These are phyloP conservation scores for Litchi chinensis DNA, from an alignment of 345 rosid genomes.

Conservation along the genomic window DNA sequence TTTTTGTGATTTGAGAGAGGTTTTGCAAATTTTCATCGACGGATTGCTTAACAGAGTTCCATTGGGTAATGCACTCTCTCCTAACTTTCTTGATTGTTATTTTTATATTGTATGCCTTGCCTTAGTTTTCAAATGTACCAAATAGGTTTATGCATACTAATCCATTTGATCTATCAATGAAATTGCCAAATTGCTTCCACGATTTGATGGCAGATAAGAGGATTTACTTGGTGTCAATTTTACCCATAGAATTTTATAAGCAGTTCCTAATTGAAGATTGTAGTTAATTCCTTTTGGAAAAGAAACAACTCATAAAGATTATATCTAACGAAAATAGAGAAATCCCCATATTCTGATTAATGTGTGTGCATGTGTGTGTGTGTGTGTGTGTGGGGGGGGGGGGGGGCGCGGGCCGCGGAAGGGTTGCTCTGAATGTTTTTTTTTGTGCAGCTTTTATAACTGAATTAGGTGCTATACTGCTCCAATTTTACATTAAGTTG, in stretches of 20 bases:
- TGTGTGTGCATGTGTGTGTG: no score
- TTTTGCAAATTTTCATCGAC: conserved; percentile 10
- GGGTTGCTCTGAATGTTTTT: not conserved
- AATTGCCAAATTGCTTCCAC: conserved; percentile 1
- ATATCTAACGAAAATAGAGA: not conserved
- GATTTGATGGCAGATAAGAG: not conserved
- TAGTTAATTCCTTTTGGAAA: conserved; percentile 1
- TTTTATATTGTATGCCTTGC: not conserved
- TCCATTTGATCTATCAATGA: conserved; percentile 2
- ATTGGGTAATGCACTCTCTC: conserved; percentile 12
- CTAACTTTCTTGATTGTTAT: conserved; percentile 10
- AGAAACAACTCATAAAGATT: not conserved
- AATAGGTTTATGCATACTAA: not conserved
- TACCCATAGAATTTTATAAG: not conserved
- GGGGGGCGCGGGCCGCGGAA: no score
- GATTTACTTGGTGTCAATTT: not conserved
- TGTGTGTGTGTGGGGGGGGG: no score
- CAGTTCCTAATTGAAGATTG: not conserved
- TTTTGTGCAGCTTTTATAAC: not conserved
- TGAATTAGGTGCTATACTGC: not conserved
- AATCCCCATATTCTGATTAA: not conserved
- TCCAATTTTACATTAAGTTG: not conserved
- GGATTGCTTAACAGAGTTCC: conserved; percentile 1
- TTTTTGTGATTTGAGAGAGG: conserved; percentile 17
- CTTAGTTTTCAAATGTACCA: not conserved